phyloP scores from a whole-genome alignment of 2,329 filamentous ascomycete species.

The Bimuria novae-zelandiae region DNA sequence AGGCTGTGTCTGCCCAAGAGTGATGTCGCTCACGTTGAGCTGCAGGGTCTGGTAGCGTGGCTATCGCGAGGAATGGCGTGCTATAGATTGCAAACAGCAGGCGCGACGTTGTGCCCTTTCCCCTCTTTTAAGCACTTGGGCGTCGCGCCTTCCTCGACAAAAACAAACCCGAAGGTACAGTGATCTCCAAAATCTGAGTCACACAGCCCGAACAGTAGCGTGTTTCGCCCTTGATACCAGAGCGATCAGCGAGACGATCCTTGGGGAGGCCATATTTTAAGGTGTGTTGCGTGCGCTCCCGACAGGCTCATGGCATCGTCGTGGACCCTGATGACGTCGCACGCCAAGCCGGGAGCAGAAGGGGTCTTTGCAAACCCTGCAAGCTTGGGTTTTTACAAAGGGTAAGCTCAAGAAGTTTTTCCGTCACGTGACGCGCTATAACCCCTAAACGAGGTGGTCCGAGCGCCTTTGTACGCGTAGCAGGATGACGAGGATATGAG shows the following conservation, averaged over 20 bases:
- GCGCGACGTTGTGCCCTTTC: background rate
- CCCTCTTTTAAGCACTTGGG: background rate
- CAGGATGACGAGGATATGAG: no score
- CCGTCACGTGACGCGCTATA: no score
- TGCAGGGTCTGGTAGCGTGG: background rate
- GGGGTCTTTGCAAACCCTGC: constrained; percentile 2
- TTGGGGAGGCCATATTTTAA: constrained; percentile 1
- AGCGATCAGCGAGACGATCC: constrained; percentile 9
- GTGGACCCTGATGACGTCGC: constrained; percentile 5
- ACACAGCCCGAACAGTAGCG: constrained; percentile 5
- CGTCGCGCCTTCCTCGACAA: background rate
- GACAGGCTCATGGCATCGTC: background rate
- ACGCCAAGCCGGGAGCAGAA: background rate
- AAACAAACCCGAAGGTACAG: background rate
- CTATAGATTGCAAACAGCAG: constrained; percentile 2
- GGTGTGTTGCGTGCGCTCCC: background rate
- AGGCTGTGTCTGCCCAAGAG: background rate
- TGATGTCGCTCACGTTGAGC: background rate
- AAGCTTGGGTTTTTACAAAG: no score
- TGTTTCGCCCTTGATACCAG: constrained; percentile 1
- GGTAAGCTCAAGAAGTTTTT: no score
- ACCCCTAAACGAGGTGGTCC: no score
- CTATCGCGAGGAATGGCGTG: constrained; percentile 6
- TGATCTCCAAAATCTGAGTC: background rate
- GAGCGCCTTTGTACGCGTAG: no score